These are phyloP conservation scores for Fusarium succisae DNA, from an alignment of 2,329 filamentous ascomycete genomes.

Conservation along the genomic window DNA sequence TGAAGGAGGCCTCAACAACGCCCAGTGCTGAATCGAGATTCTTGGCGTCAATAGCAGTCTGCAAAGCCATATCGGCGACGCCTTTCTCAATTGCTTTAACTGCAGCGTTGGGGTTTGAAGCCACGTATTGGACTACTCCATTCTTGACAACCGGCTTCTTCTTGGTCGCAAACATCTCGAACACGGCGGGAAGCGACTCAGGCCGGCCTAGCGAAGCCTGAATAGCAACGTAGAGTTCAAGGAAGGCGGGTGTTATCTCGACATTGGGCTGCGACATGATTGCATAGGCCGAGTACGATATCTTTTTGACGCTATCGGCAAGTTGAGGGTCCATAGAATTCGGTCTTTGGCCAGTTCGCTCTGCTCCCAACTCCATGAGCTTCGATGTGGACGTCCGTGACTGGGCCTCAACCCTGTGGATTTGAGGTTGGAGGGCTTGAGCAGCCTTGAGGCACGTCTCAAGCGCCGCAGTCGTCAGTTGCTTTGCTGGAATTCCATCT, in stretches of 20 bases:
- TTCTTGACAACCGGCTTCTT: slow-evolving; percentile 71
- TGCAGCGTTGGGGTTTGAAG: slow-evolving; percentile 73
- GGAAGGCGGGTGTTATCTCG: slow-evolving; percentile 78
- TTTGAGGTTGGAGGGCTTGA: slow-evolving; percentile 54
- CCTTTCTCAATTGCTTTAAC: slow-evolving; percentile 76
- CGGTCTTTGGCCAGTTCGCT: slow-evolving; percentile 46
- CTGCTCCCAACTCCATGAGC: slow-evolving; percentile 58
- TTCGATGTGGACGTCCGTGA: slow-evolving; percentile 61
- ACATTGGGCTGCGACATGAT: slow-evolving; percentile 79
- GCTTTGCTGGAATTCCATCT: slow-evolving; percentile 56
- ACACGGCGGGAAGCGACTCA: slow-evolving; percentile 79
- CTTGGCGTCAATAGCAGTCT: slow-evolving; percentile 80
- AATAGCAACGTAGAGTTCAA: slow-evolving; percentile 78
- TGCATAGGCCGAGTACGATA: slow-evolving; percentile 71
- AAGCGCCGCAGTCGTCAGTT: slow-evolving; percentile 55
- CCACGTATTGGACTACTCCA: slow-evolving; percentile 66
- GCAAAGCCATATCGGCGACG: slow-evolving; percentile 77
- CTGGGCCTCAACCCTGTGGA: slow-evolving; percentile 51
- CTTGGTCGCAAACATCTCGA: slow-evolving; percentile 86
- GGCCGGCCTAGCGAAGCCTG: slow-evolving; percentile 78
- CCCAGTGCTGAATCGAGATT: slow-evolving; percentile 81
- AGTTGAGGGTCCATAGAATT: slow-evolving; percentile 48
- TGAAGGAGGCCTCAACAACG: slow-evolving; percentile 76
- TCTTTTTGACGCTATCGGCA: slow-evolving; percentile 58
- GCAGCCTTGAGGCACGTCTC: slow-evolving; percentile 57